Conservation (phyloP, 345 rosid species). For the Acer yangbiense region DNA sequence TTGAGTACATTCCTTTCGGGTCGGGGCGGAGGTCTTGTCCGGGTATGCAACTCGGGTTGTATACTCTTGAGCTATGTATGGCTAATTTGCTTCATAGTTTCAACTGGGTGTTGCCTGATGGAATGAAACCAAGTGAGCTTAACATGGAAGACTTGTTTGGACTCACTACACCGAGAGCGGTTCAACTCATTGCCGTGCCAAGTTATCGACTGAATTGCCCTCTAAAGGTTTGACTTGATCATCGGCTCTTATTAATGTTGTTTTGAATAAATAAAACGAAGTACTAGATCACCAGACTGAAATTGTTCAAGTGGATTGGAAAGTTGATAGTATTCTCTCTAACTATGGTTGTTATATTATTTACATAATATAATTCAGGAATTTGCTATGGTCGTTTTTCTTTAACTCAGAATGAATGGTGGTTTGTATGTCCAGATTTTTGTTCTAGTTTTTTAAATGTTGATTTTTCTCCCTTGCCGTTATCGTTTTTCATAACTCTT, state of each 20-base stretch:
- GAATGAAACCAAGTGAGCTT: constrained; percentile 55
- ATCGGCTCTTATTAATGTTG: neutral
- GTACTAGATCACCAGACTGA: too few species aligned
- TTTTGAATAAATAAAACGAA: too few species aligned
- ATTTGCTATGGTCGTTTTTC: too few species aligned
- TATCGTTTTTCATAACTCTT: too few species aligned
- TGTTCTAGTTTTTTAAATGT: too few species aligned
- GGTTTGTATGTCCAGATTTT: too few species aligned
- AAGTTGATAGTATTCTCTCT: too few species aligned
- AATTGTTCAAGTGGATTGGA: too few species aligned
- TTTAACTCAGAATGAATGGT: too few species aligned
- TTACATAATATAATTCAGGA: too few species aligned
- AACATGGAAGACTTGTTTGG: constrained; percentile 75
- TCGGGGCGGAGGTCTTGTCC: constrained; percentile 87
- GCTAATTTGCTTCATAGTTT: constrained; percentile 73
- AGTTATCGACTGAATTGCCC: constrained; percentile 50
- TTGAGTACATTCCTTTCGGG: constrained; percentile 75
- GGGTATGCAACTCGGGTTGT: constrained; percentile 79
- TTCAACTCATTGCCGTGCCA: constrained; percentile 63
- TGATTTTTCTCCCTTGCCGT: too few species aligned
- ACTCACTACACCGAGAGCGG: constrained; percentile 75
- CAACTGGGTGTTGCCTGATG: constrained; percentile 68
- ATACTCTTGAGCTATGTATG: constrained; percentile 60
- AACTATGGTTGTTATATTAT: too few species aligned
- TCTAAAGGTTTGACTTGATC: neutral